Evolutionary conservation across 1,139 yeast genomes (phyloP).

Genomic region (Waltiozyma solani): DNA sequence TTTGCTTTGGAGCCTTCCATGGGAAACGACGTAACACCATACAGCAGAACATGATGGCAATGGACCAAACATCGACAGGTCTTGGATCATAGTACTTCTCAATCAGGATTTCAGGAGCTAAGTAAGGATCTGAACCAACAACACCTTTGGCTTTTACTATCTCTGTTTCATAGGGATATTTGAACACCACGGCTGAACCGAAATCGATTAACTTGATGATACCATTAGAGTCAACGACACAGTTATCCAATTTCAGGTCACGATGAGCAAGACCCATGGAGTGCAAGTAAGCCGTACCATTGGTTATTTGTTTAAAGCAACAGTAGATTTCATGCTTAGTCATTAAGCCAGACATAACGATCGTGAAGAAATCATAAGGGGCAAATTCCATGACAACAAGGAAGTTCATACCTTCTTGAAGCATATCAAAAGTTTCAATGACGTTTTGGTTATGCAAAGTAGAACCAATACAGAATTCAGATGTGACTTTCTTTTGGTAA

Average conservation of each 20-base stretch:
- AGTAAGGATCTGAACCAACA: constrained; percentile 74
- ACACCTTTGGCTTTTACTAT: constrained; percentile 50
- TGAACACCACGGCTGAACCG: constrained; percentile 66
- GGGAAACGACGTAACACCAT: constrained; percentile 67
- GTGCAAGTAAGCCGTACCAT: constrained; percentile 56
- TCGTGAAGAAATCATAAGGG: constrained; percentile 64
- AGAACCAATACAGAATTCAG: constrained; percentile 59
- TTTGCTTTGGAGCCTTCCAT: constrained; percentile 61
- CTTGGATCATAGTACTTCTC: constrained; percentile 53
- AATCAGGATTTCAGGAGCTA: constrained; percentile 63
- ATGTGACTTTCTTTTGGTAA: constrained; percentile 51
- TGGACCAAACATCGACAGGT: constrained; percentile 68
- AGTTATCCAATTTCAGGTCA: constrained; percentile 68
- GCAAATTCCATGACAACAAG: constrained; percentile 70
- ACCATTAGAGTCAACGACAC: constrained; percentile 56
- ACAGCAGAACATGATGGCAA: constrained; percentile 69
- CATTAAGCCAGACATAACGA: constrained; percentile 69
- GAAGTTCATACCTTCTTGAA: constrained; percentile 41
- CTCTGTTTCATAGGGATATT: constrained; percentile 26
- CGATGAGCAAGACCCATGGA: constrained; percentile 65
- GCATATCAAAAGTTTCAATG: constrained; percentile 53
- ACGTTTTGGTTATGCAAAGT: constrained; percentile 51
- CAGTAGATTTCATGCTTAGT: constrained; percentile 48
- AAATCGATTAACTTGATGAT: constrained; percentile 65
- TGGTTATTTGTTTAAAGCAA: constrained; percentile 56